A percentile compares a stretch with the other conserved stretches of the same genome.
Conservation (phyloP, 257 asterid species). For the Eustoma russellianum region DNA sequence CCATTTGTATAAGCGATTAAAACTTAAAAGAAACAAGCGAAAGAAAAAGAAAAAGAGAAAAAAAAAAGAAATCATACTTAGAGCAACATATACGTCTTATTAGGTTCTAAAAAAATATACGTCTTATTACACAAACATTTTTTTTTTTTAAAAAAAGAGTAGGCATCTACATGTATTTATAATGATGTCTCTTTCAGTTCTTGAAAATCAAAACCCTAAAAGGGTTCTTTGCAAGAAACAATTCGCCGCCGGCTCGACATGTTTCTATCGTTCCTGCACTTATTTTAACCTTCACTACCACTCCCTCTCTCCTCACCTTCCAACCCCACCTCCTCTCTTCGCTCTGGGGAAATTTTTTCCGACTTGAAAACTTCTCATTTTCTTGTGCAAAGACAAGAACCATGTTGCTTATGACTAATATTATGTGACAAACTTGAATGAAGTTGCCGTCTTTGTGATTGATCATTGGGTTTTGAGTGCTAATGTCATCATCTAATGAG, state of each 20-base stretch:
- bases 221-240: slow-evolving; percentile 55
- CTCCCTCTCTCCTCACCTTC: slow-evolving; percentile 18
- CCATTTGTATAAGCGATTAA: too few species aligned
- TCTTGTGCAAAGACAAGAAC: slow-evolving; percentile 19
- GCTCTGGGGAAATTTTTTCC: background rate
- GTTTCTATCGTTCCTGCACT: slow-evolving; percentile 11
- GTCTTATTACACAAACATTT: too few species aligned
- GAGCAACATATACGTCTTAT: too few species aligned
- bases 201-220: slow-evolving; percentile 64
- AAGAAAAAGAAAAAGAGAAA: too few species aligned
- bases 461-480: slow-evolving; percentile 24
- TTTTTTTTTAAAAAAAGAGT: background rate
- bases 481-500: slow-evolving; percentile 11
- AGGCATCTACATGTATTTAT: slow-evolving; percentile 22
- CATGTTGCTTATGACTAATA: slow-evolving; percentile 12
- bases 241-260: slow-evolving; percentile 80
- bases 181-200: slow-evolving; percentile 22
- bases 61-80: too few species aligned
- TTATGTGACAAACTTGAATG: slow-evolving; percentile 7
- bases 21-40: too few species aligned
- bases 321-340: slow-evolving; percentile 7
- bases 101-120: too few species aligned
- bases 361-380: slow-evolving; percentile 2
- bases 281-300: slow-evolving; percentile 9
- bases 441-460: slow-evolving; percentile 12